phyloP scores from a whole-genome alignment of 169 alveolate genomes.

The Cryptosporidium sp. region DNA sequence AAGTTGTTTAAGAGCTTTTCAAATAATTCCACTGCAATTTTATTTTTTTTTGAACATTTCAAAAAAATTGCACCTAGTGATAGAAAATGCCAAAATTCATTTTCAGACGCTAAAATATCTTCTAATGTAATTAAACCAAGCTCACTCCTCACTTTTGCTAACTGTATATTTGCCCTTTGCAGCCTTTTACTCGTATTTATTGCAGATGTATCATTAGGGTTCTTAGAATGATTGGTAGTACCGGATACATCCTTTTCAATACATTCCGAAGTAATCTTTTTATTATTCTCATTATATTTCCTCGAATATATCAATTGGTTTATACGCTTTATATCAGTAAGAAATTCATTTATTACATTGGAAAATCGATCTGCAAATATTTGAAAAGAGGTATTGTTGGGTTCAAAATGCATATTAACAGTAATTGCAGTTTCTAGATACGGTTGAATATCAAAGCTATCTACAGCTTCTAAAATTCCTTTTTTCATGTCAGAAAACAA shows the following conservation, averaged over 20 bases:
- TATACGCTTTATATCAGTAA: slow-evolving; percentile 45
- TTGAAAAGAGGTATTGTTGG: background rate
- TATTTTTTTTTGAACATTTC: slow-evolving; percentile 18
- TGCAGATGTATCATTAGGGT: background rate
- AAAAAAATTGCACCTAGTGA: slow-evolving; percentile 59
- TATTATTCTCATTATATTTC: slow-evolving; percentile 29
- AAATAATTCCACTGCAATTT: slow-evolving; percentile 64
- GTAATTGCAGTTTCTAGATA: slow-evolving; percentile 48
- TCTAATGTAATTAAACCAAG: slow-evolving; percentile 58
- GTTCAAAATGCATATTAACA: background rate
- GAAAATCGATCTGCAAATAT: slow-evolving; percentile 33
- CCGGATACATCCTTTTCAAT: background rate
- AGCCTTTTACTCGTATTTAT: background rate
- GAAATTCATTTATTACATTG: slow-evolving; percentile 41
- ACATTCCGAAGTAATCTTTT: background rate
- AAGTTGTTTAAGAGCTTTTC: slow-evolving; percentile 26
- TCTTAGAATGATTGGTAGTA: background rate
- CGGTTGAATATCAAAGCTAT: background rate
- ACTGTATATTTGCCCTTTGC: slow-evolving; percentile 15
- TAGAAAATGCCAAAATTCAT: slow-evolving; percentile 57
- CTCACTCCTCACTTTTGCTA: slow-evolving; percentile 42
- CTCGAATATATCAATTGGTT: slow-evolving; percentile 45
- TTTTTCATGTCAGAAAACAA: slow-evolving; percentile 70
- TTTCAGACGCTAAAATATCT: slow-evolving; percentile 46
- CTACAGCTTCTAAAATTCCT: background rate